Evolutionary conservation across 1,284 basidiomycete species (phyloP), one percentile per base, ranked within the genome.

Genomic region (Ceratobasidium sp.): DNA sequence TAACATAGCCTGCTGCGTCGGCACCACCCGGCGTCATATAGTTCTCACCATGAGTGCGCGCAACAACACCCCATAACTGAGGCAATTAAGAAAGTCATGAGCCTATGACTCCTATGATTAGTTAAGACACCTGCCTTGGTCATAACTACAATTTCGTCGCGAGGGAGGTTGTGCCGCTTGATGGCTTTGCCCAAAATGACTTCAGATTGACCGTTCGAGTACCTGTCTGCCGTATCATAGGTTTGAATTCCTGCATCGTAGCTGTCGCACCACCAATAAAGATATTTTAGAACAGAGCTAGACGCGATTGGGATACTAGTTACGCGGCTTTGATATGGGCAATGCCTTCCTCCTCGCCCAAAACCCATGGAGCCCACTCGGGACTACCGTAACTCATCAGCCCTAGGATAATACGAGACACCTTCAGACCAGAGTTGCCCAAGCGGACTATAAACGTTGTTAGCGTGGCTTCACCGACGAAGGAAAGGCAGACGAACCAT

Each of bases 261-360:
- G n/a, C 67, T 78, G 49, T 72, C 11, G 7, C 38, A n/a, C 21
- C n/a, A 23, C 26, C 49, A n/a, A 62, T 41, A 4, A 44, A 28
- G 23, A 49, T 32, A 13, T 41, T 9, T 26, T 26, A 23, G n/a
- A 14, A 3, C 7, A n/a, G n/a, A n/a, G n/a, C n/a, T n/a, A 49
- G 43, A 62, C n/a, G n/a, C 21, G n/a, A 38, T 41, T 1, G 18
- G 55, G n/a, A n/a, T n/a, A n/a, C 13, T 9, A 55, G 23, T 70
- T 78, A 80, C 21, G 80, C 80, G 59, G 76, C 78, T 63, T 79
- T 78, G 76, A 81, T 80, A 71, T 81, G 80, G 73, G 79, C 76
- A 59, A 81, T 80, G 30, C 78, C 76, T 30, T 76, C 75, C 63
- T 79, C 75, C 74, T 82, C 80, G 26, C 75, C 77, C 0, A 81